Evolutionary conservation across 2,329 filamentous ascomycete genomes (phyloP).

Genomic region (Cordyceps javanica): DNA sequence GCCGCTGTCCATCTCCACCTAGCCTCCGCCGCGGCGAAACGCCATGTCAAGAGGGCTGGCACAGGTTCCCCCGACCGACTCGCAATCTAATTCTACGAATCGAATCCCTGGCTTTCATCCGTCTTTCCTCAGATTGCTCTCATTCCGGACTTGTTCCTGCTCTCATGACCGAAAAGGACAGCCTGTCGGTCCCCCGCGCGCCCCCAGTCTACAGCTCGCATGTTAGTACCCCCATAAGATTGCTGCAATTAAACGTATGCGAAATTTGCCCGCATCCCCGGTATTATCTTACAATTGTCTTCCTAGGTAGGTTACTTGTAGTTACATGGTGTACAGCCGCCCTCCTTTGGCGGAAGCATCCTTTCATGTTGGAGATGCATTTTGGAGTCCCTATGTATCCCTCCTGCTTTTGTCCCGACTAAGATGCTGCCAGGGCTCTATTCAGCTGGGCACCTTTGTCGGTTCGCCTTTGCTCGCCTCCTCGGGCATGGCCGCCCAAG

Average conservation of each 20-base stretch:
- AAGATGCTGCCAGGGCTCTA: not conserved
- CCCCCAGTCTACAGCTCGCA: not conserved
- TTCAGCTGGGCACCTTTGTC: constrained; percentile 10
- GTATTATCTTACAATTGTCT: constrained; percentile 4
- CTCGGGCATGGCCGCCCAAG: constrained; percentile 20
- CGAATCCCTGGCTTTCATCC: not conserved
- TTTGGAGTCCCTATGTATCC: not conserved
- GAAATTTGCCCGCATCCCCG: constrained; percentile 1
- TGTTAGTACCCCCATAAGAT: constrained; percentile 8
- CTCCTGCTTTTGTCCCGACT: not conserved
- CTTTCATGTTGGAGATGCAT: not conserved
- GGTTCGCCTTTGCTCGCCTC: constrained; percentile 9
- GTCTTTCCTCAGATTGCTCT: not conserved
- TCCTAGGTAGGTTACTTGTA: constrained; percentile 1
- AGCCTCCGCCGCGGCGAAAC: not conserved
- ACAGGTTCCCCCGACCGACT: not conserved
- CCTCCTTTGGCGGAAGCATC: not conserved
- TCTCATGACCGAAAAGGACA: not conserved
- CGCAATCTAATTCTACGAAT: not conserved
- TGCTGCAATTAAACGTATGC: constrained; percentile 1
- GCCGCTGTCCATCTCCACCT: not conserved
- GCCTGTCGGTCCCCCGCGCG: not conserved
- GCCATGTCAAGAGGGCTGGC: not conserved
- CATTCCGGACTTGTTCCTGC: not conserved
- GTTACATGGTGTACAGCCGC: constrained; percentile 10